Percentiles rank a stretch among this genome's conserved stretches.
Conservation (phyloP, 1,284 basidiomycete genomes). For the Schizophyllum amplum region DNA sequence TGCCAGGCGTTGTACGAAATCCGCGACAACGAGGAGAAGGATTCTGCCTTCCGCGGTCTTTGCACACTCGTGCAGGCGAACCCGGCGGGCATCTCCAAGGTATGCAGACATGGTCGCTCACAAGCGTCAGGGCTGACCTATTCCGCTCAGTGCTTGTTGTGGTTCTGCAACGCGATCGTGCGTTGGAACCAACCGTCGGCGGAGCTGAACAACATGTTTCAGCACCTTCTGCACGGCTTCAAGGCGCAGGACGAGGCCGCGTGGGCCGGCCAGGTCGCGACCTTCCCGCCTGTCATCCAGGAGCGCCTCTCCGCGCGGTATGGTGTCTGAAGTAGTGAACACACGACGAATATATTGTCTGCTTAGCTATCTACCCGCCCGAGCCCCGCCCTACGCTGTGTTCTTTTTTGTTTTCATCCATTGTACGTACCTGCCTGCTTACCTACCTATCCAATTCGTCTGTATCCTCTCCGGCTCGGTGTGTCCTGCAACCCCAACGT, state of each 20-base stretch:
- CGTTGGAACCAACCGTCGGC: constrained; percentile 86
- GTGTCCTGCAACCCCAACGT: not conserved
- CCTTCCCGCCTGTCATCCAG: constrained; percentile 74
- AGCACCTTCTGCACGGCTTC: constrained; percentile 75
- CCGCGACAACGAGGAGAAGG: constrained; percentile 99
- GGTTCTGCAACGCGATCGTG: constrained; percentile 97
- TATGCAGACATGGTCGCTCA: constrained; percentile 25
- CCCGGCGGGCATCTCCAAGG: constrained; percentile 85
- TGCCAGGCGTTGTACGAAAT: constrained; percentile 97
- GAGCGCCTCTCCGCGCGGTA: constrained; percentile 71
- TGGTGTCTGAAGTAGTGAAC: constrained; percentile 43
- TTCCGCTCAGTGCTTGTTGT: constrained; percentile 66
- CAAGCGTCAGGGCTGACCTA: constrained; percentile 1
- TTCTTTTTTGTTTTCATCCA: not conserved
- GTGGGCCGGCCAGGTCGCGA: constrained; percentile 69
- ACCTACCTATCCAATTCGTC: constrained; percentile 13
- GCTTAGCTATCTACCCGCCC: not conserved
- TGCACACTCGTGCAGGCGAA: constrained; percentile 95
- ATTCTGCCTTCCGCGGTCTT: constrained; percentile 97
- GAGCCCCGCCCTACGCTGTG: not conserved
- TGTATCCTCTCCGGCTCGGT: not conserved
- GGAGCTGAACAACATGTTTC: constrained; percentile 89
- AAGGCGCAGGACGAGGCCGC: constrained; percentile 75
- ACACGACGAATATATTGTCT: not conserved
- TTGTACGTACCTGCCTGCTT: constrained; percentile 17